Evolutionary conservation across 78 protist species (phyloP).

Genomic region (Emiliania huxleyi): DNA sequence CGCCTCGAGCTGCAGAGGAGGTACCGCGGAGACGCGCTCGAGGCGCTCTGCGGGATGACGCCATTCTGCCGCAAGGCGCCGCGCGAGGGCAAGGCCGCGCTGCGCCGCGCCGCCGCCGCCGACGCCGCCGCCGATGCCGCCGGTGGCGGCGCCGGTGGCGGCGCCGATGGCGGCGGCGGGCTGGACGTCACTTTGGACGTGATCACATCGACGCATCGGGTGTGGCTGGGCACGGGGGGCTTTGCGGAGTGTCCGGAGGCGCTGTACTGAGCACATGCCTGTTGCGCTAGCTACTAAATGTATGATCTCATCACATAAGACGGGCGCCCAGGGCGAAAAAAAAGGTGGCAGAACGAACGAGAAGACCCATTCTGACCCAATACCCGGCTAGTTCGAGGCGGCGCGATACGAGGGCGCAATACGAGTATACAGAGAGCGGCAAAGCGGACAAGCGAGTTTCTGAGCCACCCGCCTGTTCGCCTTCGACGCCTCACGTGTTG

Average conservation of each 20-base stretch:
- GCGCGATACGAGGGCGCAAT: no score
- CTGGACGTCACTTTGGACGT: not conserved
- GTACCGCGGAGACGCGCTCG: not conserved
- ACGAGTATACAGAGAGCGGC: no score
- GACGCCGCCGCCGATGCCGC: not conserved
- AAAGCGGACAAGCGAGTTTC: no score
- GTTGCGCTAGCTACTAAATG: no score
- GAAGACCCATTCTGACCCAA: no score
- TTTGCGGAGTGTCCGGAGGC: not conserved
- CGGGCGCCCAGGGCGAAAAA: no score
- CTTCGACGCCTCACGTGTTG: no score
- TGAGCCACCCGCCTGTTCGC: no score
- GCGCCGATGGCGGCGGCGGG: not conserved
- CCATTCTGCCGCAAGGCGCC: not conserved
- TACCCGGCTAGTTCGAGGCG: no score
- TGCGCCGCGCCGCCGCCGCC: not conserved
- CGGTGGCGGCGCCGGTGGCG: not conserved
- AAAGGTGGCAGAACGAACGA: no score
- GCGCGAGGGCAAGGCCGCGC: not conserved
- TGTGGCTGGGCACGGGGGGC: not conserved
- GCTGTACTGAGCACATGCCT: no score
- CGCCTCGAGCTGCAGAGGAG: not conserved
- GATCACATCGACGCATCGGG: not conserved
- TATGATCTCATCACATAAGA: no score
- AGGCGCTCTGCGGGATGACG: not conserved